These are phyloP conservation scores for Pseudocercospora vitis DNA, from an alignment of 2,329 filamentous ascomycete genomes.

Conservation along the genomic window DNA sequence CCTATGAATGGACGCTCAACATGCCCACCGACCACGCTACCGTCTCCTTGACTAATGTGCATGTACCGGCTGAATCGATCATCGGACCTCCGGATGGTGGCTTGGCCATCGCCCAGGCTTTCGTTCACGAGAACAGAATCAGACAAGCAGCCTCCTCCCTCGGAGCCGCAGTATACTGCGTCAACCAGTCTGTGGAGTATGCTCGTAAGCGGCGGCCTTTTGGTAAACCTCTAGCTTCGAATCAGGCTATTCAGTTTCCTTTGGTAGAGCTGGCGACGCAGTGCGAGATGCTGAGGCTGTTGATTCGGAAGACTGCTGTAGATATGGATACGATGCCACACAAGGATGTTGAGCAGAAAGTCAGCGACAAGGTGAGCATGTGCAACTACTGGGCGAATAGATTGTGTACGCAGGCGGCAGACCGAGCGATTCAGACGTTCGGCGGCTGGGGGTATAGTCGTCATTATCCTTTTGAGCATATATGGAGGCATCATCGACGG, in stretches of 20 bases:
- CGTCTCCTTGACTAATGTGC: constrained; percentile 57
- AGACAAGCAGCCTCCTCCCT: constrained; percentile 63
- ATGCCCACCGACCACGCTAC: constrained; percentile 68
- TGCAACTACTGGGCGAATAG: constrained; percentile 67
- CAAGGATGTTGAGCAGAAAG: constrained; percentile 56
- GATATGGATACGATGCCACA: constrained; percentile 61
- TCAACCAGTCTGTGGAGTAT: constrained; percentile 58
- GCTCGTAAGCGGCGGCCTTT: constrained; percentile 57
- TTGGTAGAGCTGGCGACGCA: constrained; percentile 63
- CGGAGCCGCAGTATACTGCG: constrained; percentile 61
- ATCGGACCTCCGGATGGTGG: constrained; percentile 56
- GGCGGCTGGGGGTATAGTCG: constrained; percentile 59
- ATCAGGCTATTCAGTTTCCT: constrained; percentile 65
- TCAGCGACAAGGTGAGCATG: constrained; percentile 65
- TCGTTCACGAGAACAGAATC: constrained; percentile 66
- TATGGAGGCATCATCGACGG: constrained; percentile 57
- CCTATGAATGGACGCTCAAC: constrained; percentile 65
- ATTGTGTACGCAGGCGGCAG: constrained; percentile 60
- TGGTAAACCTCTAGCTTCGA: constrained; percentile 56
- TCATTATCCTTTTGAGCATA: neutral
- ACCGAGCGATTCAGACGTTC: constrained; percentile 63
- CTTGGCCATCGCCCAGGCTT: constrained; percentile 62
- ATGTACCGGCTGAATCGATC: constrained; percentile 54
- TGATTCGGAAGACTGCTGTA: constrained; percentile 61
- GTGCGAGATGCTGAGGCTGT: constrained; percentile 60